phyloP scores from a whole-genome alignment of 2,329 filamentous ascomycete species.

The Zasmidium citrigriseum region DNA sequence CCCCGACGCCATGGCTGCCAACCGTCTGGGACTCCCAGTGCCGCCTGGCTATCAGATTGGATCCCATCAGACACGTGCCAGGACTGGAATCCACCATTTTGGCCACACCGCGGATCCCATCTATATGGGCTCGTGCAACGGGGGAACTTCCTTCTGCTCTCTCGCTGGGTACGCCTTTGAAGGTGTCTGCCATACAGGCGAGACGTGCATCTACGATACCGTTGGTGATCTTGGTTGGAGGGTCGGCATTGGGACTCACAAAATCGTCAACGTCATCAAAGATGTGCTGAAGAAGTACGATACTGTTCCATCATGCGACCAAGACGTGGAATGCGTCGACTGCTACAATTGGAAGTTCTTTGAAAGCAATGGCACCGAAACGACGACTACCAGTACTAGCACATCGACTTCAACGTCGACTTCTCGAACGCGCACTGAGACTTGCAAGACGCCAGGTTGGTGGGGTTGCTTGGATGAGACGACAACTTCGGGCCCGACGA shows the following conservation, averaged over 20 bases:
- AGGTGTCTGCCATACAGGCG: slow-evolving; percentile 85
- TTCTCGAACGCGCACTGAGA: slow-evolving; percentile 73
- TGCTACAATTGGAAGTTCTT: slow-evolving; percentile 95
- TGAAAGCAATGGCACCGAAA: slow-evolving; percentile 85
- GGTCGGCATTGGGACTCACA: slow-evolving; percentile 86
- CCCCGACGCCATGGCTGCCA: slow-evolving; percentile 83
- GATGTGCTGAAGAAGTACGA: slow-evolving; percentile 87
- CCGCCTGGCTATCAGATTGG: slow-evolving; percentile 76
- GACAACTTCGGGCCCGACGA: slow-evolving; percentile 45
- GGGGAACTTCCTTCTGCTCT: slow-evolving; percentile 83
- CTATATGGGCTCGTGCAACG: slow-evolving; percentile 91
- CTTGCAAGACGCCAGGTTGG: slow-evolving; percentile 91
- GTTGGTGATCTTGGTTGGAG: slow-evolving; percentile 91
- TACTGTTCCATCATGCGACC: slow-evolving; percentile 71
- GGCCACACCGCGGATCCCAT: slow-evolving; percentile 95
- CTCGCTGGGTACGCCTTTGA: slow-evolving; percentile 93
- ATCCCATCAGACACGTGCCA: slow-evolving; percentile 66
- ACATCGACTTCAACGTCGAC: slow-evolving; percentile 58
- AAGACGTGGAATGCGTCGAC: slow-evolving; percentile 77
- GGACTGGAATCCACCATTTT: slow-evolving; percentile 84
- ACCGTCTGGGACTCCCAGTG: slow-evolving; percentile 78
- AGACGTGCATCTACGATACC: slow-evolving; percentile 88
- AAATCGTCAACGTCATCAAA: slow-evolving; percentile 82
- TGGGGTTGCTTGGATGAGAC: slow-evolving; percentile 73
- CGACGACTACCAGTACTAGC: slow-evolving; percentile 59